Evolutionary conservation across 768 basidiomycete species (phyloP).

Genomic region (Hemileccinum rubropunctum): DNA sequence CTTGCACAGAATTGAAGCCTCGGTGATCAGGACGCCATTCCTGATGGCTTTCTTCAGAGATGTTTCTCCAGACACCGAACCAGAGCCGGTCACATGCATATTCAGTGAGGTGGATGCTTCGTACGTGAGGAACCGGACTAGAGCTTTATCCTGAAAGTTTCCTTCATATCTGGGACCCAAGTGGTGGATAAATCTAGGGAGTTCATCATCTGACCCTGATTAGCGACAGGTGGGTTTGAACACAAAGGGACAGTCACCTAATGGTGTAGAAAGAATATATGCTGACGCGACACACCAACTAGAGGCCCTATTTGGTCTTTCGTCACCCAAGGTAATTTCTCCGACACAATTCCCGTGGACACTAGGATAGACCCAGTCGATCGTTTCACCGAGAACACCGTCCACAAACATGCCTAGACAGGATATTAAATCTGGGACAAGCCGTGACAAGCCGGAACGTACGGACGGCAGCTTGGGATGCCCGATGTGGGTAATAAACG

Average conservation of each 20-base stretch:
- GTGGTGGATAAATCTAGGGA: conserved; percentile 74
- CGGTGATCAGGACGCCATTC: conserved; percentile 39
- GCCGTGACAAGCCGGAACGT: conserved; percentile 21
- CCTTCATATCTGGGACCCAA: conserved; percentile 77
- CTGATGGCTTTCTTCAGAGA: conserved; percentile 39
- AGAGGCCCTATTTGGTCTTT: conserved; percentile 33
- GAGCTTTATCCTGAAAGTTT: conserved; percentile 68
- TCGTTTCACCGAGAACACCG: conserved; percentile 60
- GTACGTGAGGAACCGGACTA: conserved; percentile 79
- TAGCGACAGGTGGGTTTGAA: conserved; percentile 6
- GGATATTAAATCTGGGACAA: conserved; percentile 1
- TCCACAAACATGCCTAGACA: conserved; percentile 69
- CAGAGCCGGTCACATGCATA: conserved; percentile 63
- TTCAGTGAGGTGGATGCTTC: conserved; percentile 82
- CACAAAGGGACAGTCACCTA: conserved; percentile 40
- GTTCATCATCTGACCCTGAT: conserved; percentile 53
- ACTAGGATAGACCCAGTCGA: conserved; percentile 65
- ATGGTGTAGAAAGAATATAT: conserved; percentile 55
- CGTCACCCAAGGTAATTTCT: conserved; percentile 58
- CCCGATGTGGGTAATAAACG: conserved; percentile 59
- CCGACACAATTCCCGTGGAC: conserved; percentile 35
- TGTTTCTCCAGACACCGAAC: conserved; percentile 37
- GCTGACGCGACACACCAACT: conserved; percentile 68
- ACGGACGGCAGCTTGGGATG: conserved; percentile 61
- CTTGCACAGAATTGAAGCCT: conserved; percentile 41